Base-by-base conservation (phyloP, 2,329 filamentous ascomycete species). In the Paecilomyces sp. region DNA sequence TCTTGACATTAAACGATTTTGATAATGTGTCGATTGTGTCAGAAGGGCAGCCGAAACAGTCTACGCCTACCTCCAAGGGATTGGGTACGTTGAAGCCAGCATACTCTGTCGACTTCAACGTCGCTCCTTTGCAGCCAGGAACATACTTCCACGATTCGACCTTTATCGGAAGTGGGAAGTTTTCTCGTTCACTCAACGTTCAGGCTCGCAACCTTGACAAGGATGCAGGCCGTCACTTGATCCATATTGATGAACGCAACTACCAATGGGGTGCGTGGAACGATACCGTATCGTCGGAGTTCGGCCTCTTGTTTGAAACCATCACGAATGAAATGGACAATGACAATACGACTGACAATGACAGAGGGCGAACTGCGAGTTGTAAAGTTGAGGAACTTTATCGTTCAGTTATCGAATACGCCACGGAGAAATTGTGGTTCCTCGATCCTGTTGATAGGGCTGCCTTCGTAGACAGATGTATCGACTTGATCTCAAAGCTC, bases 81-180 rank as follows among this genome's bases (percentile, higher is more conserved):
- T 69, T 86, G 1, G 77, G 73, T 33, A 72, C 76, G n/a, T 80
- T 76, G 64, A 80, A 79, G 31, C 76, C 76, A 3, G 73, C 73
- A 22, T 85, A 85, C 63, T 71, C 83, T 1, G 74, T 75, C 11
- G 79, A 81, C 62, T 86, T 86, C 60, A 81, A 82, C 57, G 70
- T 84, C 8, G 67, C 67, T 4, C 80, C 82, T 25, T 68, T 87
- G 7, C 73, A 72, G 8, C 62, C 74, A 6, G 83, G 80, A 1
- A 84, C 81, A 0, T 85, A 79, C 65, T 86, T 86, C 62, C 81
- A 83, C 61, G 70, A 78, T 52, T 77, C 74, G 54, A 85, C 83
- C 3, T 83, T 87, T 61, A 74, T 87, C 60, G 84, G 85, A 30
- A 83, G 82, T 63, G 83, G 82, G 2, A 79, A 82, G 28, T 79